Conservation (phyloP, 2,329 filamentous ascomycete genomes). For the Cytospora schulzeri region DNA sequence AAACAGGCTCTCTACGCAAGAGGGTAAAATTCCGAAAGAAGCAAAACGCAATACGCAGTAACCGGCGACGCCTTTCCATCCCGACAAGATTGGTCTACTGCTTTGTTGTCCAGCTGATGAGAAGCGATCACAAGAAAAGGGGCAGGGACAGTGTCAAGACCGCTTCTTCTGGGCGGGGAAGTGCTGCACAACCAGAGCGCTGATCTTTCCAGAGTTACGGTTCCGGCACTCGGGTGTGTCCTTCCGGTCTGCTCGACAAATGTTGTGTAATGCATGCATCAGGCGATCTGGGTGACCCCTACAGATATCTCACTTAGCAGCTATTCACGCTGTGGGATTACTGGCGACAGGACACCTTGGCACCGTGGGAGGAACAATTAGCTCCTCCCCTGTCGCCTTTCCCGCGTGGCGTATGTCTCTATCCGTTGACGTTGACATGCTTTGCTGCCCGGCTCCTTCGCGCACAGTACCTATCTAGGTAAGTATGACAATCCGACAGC, state of each 20-base stretch:
- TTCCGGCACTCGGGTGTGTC: background rate
- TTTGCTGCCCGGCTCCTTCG: conserved; percentile 10
- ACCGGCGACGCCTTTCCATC: background rate
- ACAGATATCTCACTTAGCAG: conserved; percentile 9
- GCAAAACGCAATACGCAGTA: conserved; percentile 2
- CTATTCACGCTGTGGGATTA: background rate
- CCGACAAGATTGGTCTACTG: background rate
- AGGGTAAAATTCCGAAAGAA: conserved; percentile 20
- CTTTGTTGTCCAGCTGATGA: background rate
- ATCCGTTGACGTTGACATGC: conserved; percentile 10
- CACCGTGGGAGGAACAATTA: conserved; percentile 25
- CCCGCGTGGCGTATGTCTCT: conserved; percentile 23
- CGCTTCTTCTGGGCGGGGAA: background rate
- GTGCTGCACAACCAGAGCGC: background rate
- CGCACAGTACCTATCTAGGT: background rate
- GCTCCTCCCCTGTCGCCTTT: conserved; percentile 18
- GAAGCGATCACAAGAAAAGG: background rate
- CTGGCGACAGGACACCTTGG: conserved; percentile 4
- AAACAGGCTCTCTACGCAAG: conserved; percentile 16
- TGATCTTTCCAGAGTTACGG: background rate
- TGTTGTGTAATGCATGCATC: background rate
- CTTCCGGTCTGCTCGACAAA: background rate
- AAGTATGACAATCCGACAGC: background rate
- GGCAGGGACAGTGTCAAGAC: background rate
- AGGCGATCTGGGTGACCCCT: conserved; percentile 5